Evolutionary conservation across 73 alveolate species (phyloP).

Genomic region (Tetrahymena elliotti): DNA sequence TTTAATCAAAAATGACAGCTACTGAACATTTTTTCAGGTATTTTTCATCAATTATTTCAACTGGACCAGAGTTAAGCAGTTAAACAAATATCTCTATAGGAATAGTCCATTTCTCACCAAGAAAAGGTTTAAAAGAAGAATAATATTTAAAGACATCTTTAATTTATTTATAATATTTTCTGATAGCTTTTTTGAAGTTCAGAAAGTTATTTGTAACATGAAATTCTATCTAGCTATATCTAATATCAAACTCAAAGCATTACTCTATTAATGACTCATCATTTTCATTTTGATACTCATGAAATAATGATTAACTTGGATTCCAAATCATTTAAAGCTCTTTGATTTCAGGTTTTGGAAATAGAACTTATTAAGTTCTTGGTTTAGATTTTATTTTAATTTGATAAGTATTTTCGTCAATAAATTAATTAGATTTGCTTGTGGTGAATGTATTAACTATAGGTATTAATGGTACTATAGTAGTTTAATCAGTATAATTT

Average conservation of each 20-base stretch:
- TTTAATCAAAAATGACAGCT: background rate
- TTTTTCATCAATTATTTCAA: background rate
- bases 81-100: background rate
- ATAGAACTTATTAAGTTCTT: constrained; percentile 10
- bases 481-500: background rate
- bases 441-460: constrained; percentile 14
- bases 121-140: constrained; percentile 19
- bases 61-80: background rate
- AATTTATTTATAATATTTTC: constrained; percentile 30
- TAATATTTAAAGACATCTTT: constrained; percentile 39
- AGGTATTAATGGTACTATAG: background rate
- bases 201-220: constrained; percentile 26
- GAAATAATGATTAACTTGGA: constrained; percentile 11
- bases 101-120: background rate
- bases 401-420: constrained; percentile 20
- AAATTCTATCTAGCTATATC: constrained; percentile 42
- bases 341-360: background rate
- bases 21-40: background rate
- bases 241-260: constrained; percentile 75
- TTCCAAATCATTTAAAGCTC: constrained; percentile 38
- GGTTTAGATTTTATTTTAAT: constrained; percentile 35
- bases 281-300: constrained; percentile 38
- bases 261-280: constrained; percentile 28
- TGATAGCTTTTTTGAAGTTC: constrained; percentile 23
- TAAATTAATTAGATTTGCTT: background rate